phyloP scores from a whole-genome alignment of 2,329 filamentous ascomycete genomes.

The Dactylellina drechsleri region DNA sequence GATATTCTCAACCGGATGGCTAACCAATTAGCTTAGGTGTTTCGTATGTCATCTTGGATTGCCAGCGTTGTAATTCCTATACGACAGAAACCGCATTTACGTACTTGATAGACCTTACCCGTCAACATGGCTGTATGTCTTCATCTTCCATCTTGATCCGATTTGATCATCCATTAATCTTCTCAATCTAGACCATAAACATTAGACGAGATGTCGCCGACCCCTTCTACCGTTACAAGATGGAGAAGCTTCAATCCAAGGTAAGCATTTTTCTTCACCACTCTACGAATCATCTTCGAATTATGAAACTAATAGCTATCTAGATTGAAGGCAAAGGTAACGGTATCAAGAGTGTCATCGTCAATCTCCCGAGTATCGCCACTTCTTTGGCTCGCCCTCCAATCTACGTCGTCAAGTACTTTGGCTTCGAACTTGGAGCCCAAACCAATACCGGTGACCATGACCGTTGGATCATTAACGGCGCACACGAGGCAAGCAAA shows the following conservation, averaged over 20 bases:
- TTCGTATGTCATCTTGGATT: slow-evolving; percentile 54
- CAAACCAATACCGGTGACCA: slow-evolving; percentile 97
- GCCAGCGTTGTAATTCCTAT: slow-evolving; percentile 42
- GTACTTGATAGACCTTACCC: slow-evolving; percentile 45
- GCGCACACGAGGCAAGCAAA: slow-evolving; percentile 92
- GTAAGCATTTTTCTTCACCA: slow-evolving; percentile 5
- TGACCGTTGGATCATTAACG: slow-evolving; percentile 99
- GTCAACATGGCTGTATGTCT: slow-evolving; percentile 53
- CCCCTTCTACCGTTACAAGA: slow-evolving; percentile 99
- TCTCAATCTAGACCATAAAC: slow-evolving; percentile 75
- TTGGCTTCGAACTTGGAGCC: slow-evolving; percentile 97
- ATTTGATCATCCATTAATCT: background rate
- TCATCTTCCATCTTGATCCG: background rate
- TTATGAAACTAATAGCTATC: slow-evolving; percentile 2
- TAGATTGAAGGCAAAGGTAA: slow-evolving; percentile 98
- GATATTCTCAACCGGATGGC: background rate
- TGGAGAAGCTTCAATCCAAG: slow-evolving; percentile 97
- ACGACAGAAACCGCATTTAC: slow-evolving; percentile 49
- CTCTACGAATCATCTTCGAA: background rate
- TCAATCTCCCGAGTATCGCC: slow-evolving; percentile 94
- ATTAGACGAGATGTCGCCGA: slow-evolving; percentile 98
- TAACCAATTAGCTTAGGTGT: slow-evolving; percentile 23
- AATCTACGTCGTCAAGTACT: slow-evolving; percentile 98
- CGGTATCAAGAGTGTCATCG: slow-evolving; percentile 98
- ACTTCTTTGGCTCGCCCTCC: slow-evolving; percentile 90